These are phyloP conservation scores for Posidonia oceanica DNA, from an alignment of 116 monocot genomes.

Conservation along the genomic window DNA sequence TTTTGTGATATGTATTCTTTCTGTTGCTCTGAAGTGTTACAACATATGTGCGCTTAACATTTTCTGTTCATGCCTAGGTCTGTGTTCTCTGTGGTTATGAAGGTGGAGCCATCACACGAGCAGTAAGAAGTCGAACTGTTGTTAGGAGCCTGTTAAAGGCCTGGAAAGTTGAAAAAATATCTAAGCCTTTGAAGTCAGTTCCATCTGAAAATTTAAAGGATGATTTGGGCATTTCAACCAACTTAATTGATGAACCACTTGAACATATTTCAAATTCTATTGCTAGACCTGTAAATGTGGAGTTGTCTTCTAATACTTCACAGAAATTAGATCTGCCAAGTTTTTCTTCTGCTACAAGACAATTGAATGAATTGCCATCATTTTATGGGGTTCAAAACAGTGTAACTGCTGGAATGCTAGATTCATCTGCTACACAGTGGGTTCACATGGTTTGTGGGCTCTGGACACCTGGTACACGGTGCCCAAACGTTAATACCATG, in stretches of 20 bases:
- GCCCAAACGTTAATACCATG: slow-evolving; percentile 92
- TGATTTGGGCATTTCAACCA: background rate
- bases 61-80: slow-evolving; percentile 27
- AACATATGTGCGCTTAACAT: background rate
- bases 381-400: slow-evolving; percentile 22
- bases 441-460: slow-evolving; percentile 97
- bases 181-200: slow-evolving; percentile 6
- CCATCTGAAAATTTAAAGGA: slow-evolving; percentile 10
- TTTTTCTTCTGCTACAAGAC: background rate
- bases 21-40: too few relatives aligned
- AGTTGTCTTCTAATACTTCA: background rate
- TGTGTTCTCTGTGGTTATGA: slow-evolving; percentile 96
- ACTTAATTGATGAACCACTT: slow-evolving; percentile 12
- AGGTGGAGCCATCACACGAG: slow-evolving; percentile 92
- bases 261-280: slow-evolving; percentile 1
- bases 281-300: background rate
- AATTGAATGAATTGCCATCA: background rate
- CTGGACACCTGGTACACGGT: slow-evolving; percentile 93
- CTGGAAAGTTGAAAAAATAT: slow-evolving; percentile 26
- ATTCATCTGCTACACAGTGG: slow-evolving; percentile 67
- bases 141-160: slow-evolving; percentile 57
- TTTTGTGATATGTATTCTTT: too few relatives aligned
- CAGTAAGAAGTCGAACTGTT: slow-evolving; percentile 43
- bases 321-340: slow-evolving; percentile 3
- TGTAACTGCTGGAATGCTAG: slow-evolving; percentile 36